Evolutionary conservation across 805 yeast genomes (phyloP), one percentile per base, ranked within the genome.

Genomic region (Lachancea fermentati): DNA sequence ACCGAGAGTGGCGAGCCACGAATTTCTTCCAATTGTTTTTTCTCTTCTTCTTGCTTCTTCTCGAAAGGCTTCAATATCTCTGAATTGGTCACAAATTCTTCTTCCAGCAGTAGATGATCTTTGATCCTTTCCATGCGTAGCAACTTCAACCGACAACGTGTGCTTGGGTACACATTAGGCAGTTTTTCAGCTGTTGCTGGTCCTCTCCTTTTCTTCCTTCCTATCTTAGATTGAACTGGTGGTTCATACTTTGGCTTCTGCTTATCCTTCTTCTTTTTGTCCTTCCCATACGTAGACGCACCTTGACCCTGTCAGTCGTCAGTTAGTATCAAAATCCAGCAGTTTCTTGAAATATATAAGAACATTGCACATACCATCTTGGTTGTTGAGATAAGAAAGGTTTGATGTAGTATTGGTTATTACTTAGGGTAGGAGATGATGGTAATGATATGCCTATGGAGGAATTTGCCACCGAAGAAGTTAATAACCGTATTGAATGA

Each of bases 221-320:
- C 96, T 56, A 87, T 84, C 50, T 89, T 80, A 5, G 96, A 82
- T 66, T 91, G 94, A 46, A 91, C 97, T 12, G 98, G 98, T 26
- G 98, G 97, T 66, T 93, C 98, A 65, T 91, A 93, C 71, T 89
- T 91, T 57, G 97, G 97, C 67, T 91, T 89, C 55, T 85, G 85
- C 50, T 81, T 79, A 68, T 81, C 81, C 48, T 75, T 79, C 53
- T 76, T 79, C 62, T 78, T 78, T 37, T 52, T 54, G 45, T 56
- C 57, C 42, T 59, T 58, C 28, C 61, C 56, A 24, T 40, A 41
- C 26, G 60, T 48, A 28, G 67, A 62, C 24, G 57, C 62, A 34
- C 65, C 66, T 57, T 62, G 67, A 43, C 67, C 67, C 67, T 40
- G 31, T 8, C 7, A 29, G n/a, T n/a, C 7, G 11, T 11, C 9